phyloP scores from a whole-genome alignment of 768 basidiomycete genomes.

The Nidularia pulvinata region DNA sequence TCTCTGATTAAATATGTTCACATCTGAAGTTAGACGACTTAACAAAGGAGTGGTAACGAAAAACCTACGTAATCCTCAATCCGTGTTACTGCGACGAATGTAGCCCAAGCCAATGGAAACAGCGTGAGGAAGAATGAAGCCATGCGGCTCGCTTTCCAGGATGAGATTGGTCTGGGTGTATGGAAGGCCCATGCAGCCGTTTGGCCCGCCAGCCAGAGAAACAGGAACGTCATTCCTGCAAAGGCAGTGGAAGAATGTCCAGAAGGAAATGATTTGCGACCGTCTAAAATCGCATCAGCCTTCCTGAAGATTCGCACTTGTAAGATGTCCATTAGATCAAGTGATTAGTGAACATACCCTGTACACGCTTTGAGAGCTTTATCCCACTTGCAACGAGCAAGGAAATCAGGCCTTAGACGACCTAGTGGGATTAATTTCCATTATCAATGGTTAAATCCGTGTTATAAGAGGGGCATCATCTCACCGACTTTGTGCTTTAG shows the following conservation, averaged over 20 bases:
- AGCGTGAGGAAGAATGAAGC: slow-evolving; percentile 45
- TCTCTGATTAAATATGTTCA: slow-evolving; percentile 30
- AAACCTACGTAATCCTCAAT: slow-evolving; percentile 68
- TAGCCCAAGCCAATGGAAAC: slow-evolving; percentile 52
- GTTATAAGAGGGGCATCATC: slow-evolving; percentile 1
- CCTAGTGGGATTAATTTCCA: slow-evolving; percentile 21
- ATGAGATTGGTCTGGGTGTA: slow-evolving; percentile 28
- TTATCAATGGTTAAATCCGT: neutral
- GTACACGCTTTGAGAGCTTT: slow-evolving; percentile 43
- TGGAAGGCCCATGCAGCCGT: slow-evolving; percentile 59
- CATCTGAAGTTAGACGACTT: neutral
- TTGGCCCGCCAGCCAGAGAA: slow-evolving; percentile 64
- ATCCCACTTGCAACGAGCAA: slow-evolving; percentile 66
- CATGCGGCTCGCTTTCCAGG: slow-evolving; percentile 44
- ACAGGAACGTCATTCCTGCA: slow-evolving; percentile 62
- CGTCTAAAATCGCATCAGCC: slow-evolving; percentile 36
- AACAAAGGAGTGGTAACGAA: slow-evolving; percentile 1
- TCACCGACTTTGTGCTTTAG: slow-evolving; percentile 61
- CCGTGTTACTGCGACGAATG: slow-evolving; percentile 61
- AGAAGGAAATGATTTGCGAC: slow-evolving; percentile 66
- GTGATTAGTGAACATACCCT: slow-evolving; percentile 45
- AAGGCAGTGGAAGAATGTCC: slow-evolving; percentile 71
- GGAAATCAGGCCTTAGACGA: slow-evolving; percentile 66
- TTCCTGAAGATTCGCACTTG: slow-evolving; percentile 22
- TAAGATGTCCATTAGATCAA: too few species aligned